Conservation (phyloP, 2,329 filamentous ascomycete genomes). For the Penicillium crustosum region DNA sequence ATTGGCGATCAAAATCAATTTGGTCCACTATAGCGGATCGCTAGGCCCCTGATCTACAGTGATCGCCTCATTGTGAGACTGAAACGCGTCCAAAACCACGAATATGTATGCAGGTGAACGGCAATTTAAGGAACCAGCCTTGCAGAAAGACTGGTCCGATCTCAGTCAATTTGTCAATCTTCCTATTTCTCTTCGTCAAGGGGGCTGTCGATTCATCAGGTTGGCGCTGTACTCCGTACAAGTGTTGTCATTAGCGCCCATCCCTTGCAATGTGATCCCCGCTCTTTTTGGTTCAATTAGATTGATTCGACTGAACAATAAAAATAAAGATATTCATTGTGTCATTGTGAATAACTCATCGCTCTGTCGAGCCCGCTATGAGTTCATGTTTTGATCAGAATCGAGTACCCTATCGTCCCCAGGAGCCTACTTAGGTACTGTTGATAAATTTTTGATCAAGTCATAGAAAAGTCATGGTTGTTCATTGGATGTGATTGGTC, state of each 20-base stretch:
- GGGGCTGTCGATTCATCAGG: background rate
- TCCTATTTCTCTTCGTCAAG: background rate
- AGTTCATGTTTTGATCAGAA: background rate
- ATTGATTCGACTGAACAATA: background rate
- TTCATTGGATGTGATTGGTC: background rate
- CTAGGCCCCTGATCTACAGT: conserved; percentile 22
- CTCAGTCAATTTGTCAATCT: conserved; percentile 1
- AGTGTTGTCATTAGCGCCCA: background rate
- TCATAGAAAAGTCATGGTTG: background rate
- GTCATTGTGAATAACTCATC: background rate
- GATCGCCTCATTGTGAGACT: conserved; percentile 15
- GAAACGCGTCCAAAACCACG: background rate
- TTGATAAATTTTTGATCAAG: background rate
- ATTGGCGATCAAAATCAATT: conserved; percentile 16
- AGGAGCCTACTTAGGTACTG: background rate
- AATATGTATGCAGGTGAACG: background rate
- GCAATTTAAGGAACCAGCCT: conserved; percentile 10
- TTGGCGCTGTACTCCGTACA: background rate
- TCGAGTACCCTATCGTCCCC: background rate
- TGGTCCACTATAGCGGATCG: conserved; percentile 14
- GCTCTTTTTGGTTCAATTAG: background rate
- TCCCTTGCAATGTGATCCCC: conserved; percentile 5
- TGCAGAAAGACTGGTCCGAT: conserved; percentile 7
- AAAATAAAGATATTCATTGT: background rate
- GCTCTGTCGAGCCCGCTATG: background rate